Percentiles rank a stretch among this genome's conserved stretches.
phyloP scores from a whole-genome alignment of 2,329 filamentous ascomycete genomes.

The Clarireedia monteithiana region DNA sequence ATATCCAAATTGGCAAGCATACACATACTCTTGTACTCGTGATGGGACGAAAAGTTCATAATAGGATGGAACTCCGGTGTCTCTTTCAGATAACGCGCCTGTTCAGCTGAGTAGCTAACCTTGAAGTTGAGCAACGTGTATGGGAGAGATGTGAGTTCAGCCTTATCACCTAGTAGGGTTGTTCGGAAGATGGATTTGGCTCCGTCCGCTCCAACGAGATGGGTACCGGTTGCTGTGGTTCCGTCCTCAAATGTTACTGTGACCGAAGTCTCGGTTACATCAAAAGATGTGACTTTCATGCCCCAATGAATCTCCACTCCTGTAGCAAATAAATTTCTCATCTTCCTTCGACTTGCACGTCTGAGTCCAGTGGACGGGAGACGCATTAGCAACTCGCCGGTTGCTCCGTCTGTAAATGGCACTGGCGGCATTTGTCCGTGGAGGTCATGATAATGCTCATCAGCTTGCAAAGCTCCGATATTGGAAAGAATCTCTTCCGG shows the following conservation, averaged over 20 bases:
- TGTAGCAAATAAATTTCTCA: background rate
- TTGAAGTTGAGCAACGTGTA: background rate
- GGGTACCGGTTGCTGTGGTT: constrained; percentile 17
- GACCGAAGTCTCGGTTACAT: background rate
- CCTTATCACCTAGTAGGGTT: constrained; percentile 13
- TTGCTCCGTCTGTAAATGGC: background rate
- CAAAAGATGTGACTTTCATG: background rate
- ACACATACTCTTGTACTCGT: background rate
- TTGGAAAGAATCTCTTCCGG: background rate
- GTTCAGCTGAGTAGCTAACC: background rate
- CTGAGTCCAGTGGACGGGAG: background rate
- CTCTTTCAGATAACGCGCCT: constrained; percentile 14
- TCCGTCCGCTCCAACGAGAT: constrained; percentile 35
- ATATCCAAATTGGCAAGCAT: constrained; percentile 1
- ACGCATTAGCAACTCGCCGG: background rate
- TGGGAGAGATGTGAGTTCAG: background rate
- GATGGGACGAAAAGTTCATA: constrained; percentile 1
- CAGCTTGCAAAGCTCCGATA: background rate
- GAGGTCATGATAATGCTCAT: background rate
- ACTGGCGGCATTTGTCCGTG: background rate
- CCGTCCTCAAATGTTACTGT: background rate
- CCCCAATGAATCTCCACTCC: background rate
- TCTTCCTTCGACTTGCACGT: background rate
- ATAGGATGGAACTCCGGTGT: constrained; percentile 3
- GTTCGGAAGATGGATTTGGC: constrained; percentile 28